Evolutionary conservation across 352 stramenopile species (phyloP).

Genomic region (Phytophthora tentaculata): DNA sequence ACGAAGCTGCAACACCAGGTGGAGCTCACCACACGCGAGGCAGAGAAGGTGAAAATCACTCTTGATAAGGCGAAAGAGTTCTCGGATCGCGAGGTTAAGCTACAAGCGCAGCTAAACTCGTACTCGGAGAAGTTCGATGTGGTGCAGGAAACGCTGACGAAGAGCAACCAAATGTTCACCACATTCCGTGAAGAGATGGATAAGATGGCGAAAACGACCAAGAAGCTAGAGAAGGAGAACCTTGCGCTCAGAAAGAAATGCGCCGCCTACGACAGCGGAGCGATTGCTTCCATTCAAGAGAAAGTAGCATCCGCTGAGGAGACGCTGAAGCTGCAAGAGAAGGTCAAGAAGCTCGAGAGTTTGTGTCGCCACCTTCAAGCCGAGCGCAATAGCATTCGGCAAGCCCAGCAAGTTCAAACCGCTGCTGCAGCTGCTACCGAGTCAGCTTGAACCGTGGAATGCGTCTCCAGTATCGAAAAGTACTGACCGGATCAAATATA

Average conservation of each 20-base stretch:
- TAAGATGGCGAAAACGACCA: slow-evolving; percentile 90
- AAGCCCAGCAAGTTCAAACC: slow-evolving; percentile 36
- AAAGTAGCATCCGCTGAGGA: slow-evolving; percentile 68
- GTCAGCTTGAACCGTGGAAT: slow-evolving; percentile 27
- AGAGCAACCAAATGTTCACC: slow-evolving; percentile 89
- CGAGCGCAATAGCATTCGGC: slow-evolving; percentile 66
- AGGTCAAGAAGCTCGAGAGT: slow-evolving; percentile 85
- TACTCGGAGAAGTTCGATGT: slow-evolving; percentile 90
- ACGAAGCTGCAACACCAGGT: slow-evolving; percentile 84
- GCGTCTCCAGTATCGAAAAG: background rate
- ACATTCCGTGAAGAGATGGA: slow-evolving; percentile 88
- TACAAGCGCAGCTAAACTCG: slow-evolving; percentile 78
- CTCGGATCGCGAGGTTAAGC: slow-evolving; percentile 70
- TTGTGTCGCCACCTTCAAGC: slow-evolving; percentile 85
- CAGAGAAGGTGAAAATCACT: slow-evolving; percentile 75
- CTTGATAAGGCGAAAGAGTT: slow-evolving; percentile 87
- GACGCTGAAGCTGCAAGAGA: slow-evolving; percentile 75
- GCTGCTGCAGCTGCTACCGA: slow-evolving; percentile 26
- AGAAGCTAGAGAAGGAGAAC: slow-evolving; percentile 90
- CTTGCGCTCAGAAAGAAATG: slow-evolving; percentile 81
- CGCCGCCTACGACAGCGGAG: slow-evolving; percentile 76
- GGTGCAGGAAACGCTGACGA: slow-evolving; percentile 84
- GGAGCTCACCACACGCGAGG: slow-evolving; percentile 72
- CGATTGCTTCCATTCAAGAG: slow-evolving; percentile 80
- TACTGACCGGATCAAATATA: slow-evolving; percentile 25